Base-by-base conservation (phyloP, 768 basidiomycete species). In the Boletus eberwhitei region DNA sequence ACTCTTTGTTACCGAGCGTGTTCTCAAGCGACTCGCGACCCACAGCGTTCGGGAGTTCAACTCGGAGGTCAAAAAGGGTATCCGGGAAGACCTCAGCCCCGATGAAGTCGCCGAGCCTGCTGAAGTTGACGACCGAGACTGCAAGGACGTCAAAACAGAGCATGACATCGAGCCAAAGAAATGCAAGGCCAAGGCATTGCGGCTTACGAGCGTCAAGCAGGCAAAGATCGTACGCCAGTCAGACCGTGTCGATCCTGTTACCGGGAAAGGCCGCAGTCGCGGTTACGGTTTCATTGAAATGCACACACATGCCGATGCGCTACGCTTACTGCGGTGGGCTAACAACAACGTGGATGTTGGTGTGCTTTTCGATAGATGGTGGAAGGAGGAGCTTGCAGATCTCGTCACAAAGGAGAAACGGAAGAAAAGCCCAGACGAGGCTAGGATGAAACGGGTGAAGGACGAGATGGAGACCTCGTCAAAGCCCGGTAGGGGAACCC, bases 251-350 rank as follows among this genome's bases (percentile, higher is more conserved):
- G 96, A 98, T 65, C 78, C 89, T 4, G 69, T 95, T 38, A 93
- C 90, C 0, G 90, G 90, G 4, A 88, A 91, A 63, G 92, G 92
- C 1, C 81, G 87, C 50, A 91, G 88, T 64, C 93, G 90, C 68
- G 96, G 97, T 2, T 99, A 98, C 64, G 97, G 96, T 11, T 98
- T 99, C 74, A 65, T 98, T 32, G 96, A 98, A 75, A 82, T 97
- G 81, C 75, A 84, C 45, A 81, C 76, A 26, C 97, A 99, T 62
- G 84, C 87, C 6, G 93, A 98, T 67, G 93, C 96, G 7, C 75
- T 99, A 22, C 87, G 90, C 24, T 87, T 98, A 6, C 73, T 98
- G 42, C 81, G 97, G 34, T 98, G 92, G 92, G 88, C 90, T 26
- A 99, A 98, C 74, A 94, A 93, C 66, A 95, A 97, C 66, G 72